Conservation (phyloP, 2,329 filamentous ascomycete genomes). For the Fusarium citri region DNA sequence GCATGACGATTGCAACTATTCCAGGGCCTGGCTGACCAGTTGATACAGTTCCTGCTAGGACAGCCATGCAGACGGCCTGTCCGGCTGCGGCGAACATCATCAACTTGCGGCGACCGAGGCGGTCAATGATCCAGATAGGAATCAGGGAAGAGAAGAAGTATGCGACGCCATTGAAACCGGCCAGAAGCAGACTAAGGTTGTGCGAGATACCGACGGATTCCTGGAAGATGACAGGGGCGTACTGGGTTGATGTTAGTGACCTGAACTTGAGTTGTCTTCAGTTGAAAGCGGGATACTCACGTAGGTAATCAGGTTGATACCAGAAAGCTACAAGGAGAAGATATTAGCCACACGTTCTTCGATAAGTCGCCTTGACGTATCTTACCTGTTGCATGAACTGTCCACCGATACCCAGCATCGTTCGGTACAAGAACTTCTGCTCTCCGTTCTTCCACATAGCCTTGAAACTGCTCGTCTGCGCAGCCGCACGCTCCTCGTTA, state of each 20-base stretch:
- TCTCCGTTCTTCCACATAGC: constrained; percentile 56
- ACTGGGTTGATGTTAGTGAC: constrained; percentile 25
- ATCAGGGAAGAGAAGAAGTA: constrained; percentile 48
- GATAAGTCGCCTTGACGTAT: rapidly evolving
- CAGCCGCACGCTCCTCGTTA: constrained; percentile 55
- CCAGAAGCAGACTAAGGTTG: constrained; percentile 62
- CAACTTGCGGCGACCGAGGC: constrained; percentile 66
- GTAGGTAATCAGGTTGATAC: constrained; percentile 53
- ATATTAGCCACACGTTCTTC: not conserved
- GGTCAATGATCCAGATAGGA: constrained; percentile 52
- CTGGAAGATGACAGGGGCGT: constrained; percentile 59
- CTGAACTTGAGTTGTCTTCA: too few relatives aligned
- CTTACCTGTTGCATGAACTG: constrained; percentile 58
- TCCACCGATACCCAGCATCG: constrained; percentile 55
- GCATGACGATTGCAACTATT: constrained; percentile 58
- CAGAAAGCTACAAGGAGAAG: constrained; percentile 30
- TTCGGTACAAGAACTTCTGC: constrained; percentile 55
- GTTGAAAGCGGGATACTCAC: constrained; percentile 1
- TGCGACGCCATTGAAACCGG: constrained; percentile 62
- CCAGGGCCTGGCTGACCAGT: constrained; percentile 53
- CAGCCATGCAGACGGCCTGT: constrained; percentile 57
- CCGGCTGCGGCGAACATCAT: constrained; percentile 62
- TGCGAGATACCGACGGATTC: constrained; percentile 56
- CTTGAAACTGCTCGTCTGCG: constrained; percentile 48
- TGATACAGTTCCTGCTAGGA: constrained; percentile 58